A percentile compares a stretch with the other conserved stretches of the same genome.
phyloP scores from a whole-genome alignment of 805 yeast species.

The Soucietia sequanensis region DNA sequence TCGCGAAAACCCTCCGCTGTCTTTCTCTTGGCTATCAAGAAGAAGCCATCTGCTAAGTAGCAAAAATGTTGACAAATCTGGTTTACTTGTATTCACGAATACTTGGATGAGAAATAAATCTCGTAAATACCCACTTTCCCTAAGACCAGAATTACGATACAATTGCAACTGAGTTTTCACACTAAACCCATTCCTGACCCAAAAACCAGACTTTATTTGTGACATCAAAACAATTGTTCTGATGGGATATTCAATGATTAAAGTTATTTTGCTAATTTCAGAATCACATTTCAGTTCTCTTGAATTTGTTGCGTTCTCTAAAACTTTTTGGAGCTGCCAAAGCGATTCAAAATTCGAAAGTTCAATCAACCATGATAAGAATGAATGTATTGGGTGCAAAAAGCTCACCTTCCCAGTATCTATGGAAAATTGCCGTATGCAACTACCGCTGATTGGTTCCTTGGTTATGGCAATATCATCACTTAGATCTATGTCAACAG shows the following conservation, averaged over 20 bases:
- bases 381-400: conserved; percentile 77
- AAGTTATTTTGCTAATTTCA: conserved; percentile 12
- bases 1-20: too few species aligned
- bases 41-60: conserved; percentile 72
- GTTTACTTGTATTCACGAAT: conserved; percentile 48
- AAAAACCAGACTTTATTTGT: conserved; percentile 83
- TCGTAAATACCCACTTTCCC: conserved; percentile 80
- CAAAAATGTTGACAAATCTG: conserved; percentile 55
- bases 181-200: conserved; percentile 93
- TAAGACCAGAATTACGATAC: conserved; percentile 71
- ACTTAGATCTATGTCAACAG: conserved; percentile 22
- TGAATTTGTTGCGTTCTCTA: conserved; percentile 8
- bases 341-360: conserved; percentile 32
- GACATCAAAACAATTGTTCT: conserved; percentile 74
- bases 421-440: conserved; percentile 23
- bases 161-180: conserved; percentile 76
- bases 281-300: conserved; percentile 13
- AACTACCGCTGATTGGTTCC: conserved; percentile 21
- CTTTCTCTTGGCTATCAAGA: conserved; percentile 1
- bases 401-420: conserved; percentile 56
- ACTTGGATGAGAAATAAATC: conserved; percentile 76
- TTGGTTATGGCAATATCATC: conserved; percentile 12
- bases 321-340: conserved; percentile 17
- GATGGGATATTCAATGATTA: conserved; percentile 69
- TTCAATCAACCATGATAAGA: conserved; percentile 70